Evolutionary conservation across 257 asterid species (phyloP), one percentile per base, ranked within the genome.

Genomic region (Petunia axillaris): DNA sequence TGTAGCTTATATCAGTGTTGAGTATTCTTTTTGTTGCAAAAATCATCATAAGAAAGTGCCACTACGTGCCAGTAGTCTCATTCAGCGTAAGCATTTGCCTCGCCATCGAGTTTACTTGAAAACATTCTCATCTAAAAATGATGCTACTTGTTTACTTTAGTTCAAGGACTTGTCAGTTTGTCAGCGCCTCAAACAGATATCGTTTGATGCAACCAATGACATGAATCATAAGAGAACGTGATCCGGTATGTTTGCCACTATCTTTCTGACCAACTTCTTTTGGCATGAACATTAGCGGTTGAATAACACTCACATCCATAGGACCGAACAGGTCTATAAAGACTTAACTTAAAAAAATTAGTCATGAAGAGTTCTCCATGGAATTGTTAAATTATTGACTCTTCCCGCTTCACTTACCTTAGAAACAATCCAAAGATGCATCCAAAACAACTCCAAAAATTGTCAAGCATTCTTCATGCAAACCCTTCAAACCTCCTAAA

Each of bases 181-280:
- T 25, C 25, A 25, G 25, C 8, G 6, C 70, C 16, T 37, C 70
- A 64, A 64, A 64, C 70, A 37, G 46, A 44, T 64, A 36, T 37
- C 37, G 46, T 11, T 36, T 64, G 70, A 64, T 64, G 70, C 16
- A 64, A 64, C 11, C 70, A 64, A 60, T 37, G 70, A 64, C 46
- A 64, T 2, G 9, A 62, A 62, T 4, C 4, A 16, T 8, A 62
- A 62, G n/a, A 60, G 66, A 25, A 35, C 39, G 2, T 16, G 65
- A 8, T 60, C 13, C 25, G 25, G 39, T 60, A 60, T 8, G 40
- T 2, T 41, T 13, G 25, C 25, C 25, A 4, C 60, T 14, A 55
- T 11, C 60, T 25, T 13, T 35, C 41, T 6, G 7, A 35, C 67
- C 36, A 41, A 59, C 35, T 62, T 15, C 15, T 62, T 35, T 35